Conservation (phyloP, 768 basidiomycete genomes). For the Postia placenta region DNA sequence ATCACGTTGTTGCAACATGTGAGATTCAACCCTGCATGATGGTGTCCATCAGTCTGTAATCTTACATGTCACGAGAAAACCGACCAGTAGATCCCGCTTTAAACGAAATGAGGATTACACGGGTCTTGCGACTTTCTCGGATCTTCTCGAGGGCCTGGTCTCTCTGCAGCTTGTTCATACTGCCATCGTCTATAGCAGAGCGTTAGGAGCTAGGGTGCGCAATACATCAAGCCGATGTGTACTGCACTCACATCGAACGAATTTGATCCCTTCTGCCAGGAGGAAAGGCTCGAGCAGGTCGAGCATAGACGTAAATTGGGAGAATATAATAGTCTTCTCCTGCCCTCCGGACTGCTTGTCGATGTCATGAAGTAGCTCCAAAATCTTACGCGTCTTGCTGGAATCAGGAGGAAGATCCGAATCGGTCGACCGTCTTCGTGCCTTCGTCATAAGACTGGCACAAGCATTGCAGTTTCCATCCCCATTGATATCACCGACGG, state of each 20-base stretch:
- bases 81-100: constrained; percentile 91
- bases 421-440: constrained; percentile 31
- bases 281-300: constrained; percentile 86
- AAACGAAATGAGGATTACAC: constrained; percentile 91
- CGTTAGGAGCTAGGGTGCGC: no score
- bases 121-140: constrained; percentile 45
- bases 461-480: constrained; percentile 45
- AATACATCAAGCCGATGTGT: neutral
- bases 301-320: constrained; percentile 86
- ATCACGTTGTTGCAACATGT: constrained; percentile 94
- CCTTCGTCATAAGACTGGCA: constrained; percentile 42
- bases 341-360: constrained; percentile 45
- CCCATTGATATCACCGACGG: constrained; percentile 25
- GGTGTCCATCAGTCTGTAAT: constrained; percentile 2
- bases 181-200: constrained; percentile 74
- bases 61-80: neutral
- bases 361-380: constrained; percentile 65
- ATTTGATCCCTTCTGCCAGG: constrained; percentile 56
- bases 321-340: constrained; percentile 97
- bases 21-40: constrained; percentile 67
- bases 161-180: constrained; percentile 72
- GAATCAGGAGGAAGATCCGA: constrained; percentile 59
- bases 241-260: constrained; percentile 73
- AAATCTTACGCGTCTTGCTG: constrained; percentile 81
- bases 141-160: constrained; percentile 73